Evolutionary conservation across 495 filamentous ascomycete genomes (phyloP), one percentile per base, ranked within the genome.

Genomic region (Letharia columbiana): DNA sequence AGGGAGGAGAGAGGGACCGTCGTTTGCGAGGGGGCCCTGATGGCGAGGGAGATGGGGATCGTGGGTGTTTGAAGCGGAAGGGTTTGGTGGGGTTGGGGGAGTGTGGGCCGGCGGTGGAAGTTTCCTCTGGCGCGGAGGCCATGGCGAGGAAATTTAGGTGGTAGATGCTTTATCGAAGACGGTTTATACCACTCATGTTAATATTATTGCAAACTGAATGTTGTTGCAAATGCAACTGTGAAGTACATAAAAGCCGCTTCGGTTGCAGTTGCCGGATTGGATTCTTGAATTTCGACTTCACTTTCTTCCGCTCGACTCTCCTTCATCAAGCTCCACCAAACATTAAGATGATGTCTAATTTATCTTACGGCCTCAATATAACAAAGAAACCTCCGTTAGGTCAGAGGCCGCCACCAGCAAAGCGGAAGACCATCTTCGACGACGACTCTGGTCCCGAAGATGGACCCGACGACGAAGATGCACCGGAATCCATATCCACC

Each of bases 301-400:
- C 7, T 37, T 44, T 54, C 44, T 33, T 20, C 9, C 28, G 49
- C 28, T 66, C 41, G 23, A 17, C 18, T 40, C 2, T 23, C 13
- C 18, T 35, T 9, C 13, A 31, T 61, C 39, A 17, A 3, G 18
- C 28, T 66, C n/a, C 20, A 47, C 42, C 11, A 40, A 54, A 61
- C 39, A 39, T 2, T 10, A 73, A 47, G 23, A 79, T 77, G 73
- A 77, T 80, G 37, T 73, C 74, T n/a, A 75, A 70, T 60, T 76
- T 80, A 61, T 82, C 82, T n/a, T 80, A 80, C 64, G 86, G 86
- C 11, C 75, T 89, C 10, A 88, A 84, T 66, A 70, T 87, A 33
- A 73, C 80, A 3, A 87, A 82, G 66, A 82, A 82, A 35, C 66
- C 68, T 41, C 64, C 63, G 4, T 45, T 67, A 67, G 68, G 66